These are phyloP conservation scores for Rhipidocladum racemiflorum DNA, from an alignment of 176 grass and related monocot species.

Conservation along the genomic window DNA sequence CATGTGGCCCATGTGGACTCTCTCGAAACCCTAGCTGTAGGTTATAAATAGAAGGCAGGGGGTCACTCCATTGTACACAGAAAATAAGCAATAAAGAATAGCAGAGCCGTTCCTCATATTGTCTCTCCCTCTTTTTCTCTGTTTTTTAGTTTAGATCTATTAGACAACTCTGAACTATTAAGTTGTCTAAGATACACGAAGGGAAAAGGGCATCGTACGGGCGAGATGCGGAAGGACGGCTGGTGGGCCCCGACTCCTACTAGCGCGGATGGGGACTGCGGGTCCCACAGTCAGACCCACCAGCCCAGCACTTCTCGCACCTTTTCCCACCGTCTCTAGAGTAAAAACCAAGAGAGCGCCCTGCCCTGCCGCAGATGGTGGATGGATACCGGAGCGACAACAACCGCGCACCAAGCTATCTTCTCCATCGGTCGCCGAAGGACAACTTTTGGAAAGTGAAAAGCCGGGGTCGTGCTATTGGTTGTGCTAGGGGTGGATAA, in stretches of 20 bases:
- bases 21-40: too few species aligned
- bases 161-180: too few species aligned
- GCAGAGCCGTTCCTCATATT: too few species aligned
- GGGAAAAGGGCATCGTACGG: not conserved
- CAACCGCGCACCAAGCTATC: not conserved
- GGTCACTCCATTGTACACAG: too few species aligned
- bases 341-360: slow-evolving; percentile 9
- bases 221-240: not conserved
- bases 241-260: not conserved
- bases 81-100: too few species aligned
- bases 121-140: too few species aligned
- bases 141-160: too few species aligned
- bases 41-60: too few species aligned
- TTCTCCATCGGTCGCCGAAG: not conserved
- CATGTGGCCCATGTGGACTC: too few species aligned
- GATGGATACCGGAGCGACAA: not conserved
- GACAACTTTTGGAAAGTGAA: slow-evolving; percentile 8
- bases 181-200: too few species aligned
- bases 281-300: not conserved
- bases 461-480: not conserved
- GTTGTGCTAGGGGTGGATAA: too few species aligned
- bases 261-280: not conserved
- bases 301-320: not conserved
- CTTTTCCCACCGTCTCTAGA: not conserved
- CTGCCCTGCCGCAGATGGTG: not conserved